Evolutionary conservation across 2,329 filamentous ascomycete species (phyloP).

Genomic region (Diaporthe sp.): DNA sequence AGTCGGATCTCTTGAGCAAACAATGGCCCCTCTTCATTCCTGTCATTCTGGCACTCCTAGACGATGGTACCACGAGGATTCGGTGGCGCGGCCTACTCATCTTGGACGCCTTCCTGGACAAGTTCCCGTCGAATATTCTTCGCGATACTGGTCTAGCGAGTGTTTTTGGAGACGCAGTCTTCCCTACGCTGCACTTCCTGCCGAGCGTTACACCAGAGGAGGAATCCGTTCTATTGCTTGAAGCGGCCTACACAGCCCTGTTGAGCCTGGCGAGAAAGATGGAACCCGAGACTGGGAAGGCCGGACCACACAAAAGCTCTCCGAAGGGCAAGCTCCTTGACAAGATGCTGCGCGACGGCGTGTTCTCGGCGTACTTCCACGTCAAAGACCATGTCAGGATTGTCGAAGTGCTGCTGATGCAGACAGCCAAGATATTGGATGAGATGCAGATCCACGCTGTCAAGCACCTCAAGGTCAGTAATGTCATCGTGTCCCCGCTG

Average conservation of each 20-base stretch:
- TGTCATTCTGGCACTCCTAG: slow-evolving; percentile 74
- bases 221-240: slow-evolving; percentile 74
- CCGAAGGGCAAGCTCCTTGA: slow-evolving; percentile 57
- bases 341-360: slow-evolving; percentile 64
- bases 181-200: slow-evolving; percentile 79
- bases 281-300: slow-evolving; percentile 35
- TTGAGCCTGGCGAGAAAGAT: slow-evolving; percentile 63
- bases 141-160: slow-evolving; percentile 71
- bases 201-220: slow-evolving; percentile 80
- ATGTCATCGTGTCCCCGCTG: slow-evolving; percentile 44
- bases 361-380: slow-evolving; percentile 67
- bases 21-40: slow-evolving; percentile 78
- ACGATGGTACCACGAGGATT: slow-evolving; percentile 66
- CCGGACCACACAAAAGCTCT: slow-evolving; percentile 36
- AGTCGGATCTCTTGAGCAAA: slow-evolving; percentile 57
- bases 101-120: slow-evolving; percentile 64
- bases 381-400: slow-evolving; percentile 68
- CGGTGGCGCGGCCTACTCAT: slow-evolving; percentile 67
- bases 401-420: slow-evolving; percentile 64
- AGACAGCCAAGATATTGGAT: slow-evolving; percentile 60
- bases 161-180: slow-evolving; percentile 76
- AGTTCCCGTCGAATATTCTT: slow-evolving; percentile 64
- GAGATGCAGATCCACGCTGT: slow-evolving; percentile 70
- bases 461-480: slow-evolving; percentile 73
- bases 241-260: slow-evolving; percentile 74